A percentile compares a stretch with the other conserved stretches of the same genome.
phyloP scores from a whole-genome alignment of 2,329 filamentous ascomycete species.

The Penicillium expansum region DNA sequence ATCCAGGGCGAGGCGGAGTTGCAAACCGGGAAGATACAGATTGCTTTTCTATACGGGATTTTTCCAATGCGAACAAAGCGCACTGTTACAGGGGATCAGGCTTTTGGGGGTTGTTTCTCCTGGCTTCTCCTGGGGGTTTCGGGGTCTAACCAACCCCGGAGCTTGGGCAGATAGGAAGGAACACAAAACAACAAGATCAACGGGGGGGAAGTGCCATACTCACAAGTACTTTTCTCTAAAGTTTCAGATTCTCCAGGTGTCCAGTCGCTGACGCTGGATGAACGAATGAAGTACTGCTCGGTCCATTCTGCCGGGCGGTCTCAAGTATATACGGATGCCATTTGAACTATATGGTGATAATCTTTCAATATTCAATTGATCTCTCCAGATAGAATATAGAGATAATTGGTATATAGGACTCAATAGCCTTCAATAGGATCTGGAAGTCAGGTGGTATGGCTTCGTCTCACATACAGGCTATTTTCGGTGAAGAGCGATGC shows the following conservation, averaged over 20 bases:
- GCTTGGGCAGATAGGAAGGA: not conserved
- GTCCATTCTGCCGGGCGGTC: slow-evolving; percentile 26
- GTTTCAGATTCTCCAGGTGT: slow-evolving; percentile 13
- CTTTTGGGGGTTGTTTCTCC: slow-evolving; percentile 9
- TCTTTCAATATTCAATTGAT: not conserved
- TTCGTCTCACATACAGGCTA: slow-evolving; percentile 3
- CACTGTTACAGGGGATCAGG: slow-evolving; percentile 20
- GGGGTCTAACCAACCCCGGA: not conserved
- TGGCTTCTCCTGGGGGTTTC: slow-evolving; percentile 7
- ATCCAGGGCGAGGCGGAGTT: slow-evolving; percentile 14
- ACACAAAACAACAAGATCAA: slow-evolving; percentile 1
- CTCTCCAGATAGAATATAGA: too few species aligned
- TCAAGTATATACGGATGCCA: slow-evolving; percentile 1
- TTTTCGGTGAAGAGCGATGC: not conserved
- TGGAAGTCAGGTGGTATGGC: not conserved
- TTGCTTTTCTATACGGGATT: slow-evolving; percentile 21
- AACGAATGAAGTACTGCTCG: slow-evolving; percentile 23
- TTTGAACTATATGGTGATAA: not conserved
- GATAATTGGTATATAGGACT: not conserved
- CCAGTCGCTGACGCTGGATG: slow-evolving; percentile 20
- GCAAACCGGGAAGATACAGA: slow-evolving; percentile 34
- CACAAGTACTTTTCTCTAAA: slow-evolving; percentile 19
- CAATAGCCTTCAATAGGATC: not conserved
- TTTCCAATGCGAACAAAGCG: slow-evolving; percentile 29
- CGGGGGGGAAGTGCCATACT: slow-evolving; percentile 12